Base-by-base conservation (phyloP, 1,284 basidiomycete genomes). In the Leccinum pseudoinsigne region DNA sequence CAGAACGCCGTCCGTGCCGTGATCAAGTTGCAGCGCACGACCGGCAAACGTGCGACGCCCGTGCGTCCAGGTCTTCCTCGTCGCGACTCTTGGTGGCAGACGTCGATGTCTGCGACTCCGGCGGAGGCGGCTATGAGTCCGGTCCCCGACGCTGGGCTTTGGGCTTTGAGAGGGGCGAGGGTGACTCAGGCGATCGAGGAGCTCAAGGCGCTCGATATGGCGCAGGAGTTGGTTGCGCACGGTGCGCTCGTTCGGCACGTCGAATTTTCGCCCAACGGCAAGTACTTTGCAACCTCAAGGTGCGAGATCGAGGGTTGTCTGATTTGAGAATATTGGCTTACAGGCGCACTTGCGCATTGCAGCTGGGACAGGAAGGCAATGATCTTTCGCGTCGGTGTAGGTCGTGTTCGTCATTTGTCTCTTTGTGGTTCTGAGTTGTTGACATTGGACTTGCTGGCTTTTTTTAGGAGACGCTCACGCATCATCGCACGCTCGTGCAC, bases 281-380 rank as follows among this genome's bases (percentile, higher is more conserved):
- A 67, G 58, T 79, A 72, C 55, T 63, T 79, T 53, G 77, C 78
- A 26, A 79, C 78, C 16, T 67, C 77, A 1, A 78, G 74, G 74
- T 76, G 18, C 55, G 57, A 2, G 3, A 9, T 3, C n/a, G 11
- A 14, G n/a, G 18, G 54, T 36, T 26, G 28, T 10, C 6, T 31
- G 45, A 6, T 42, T 21, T 67, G n/a, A 58, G 40, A 38, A 14
- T 21, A 64, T 26, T 47, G 5, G 26, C 59, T 70, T 12, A 68
- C 26, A 6, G 26, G 36, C 16, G 28, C 12, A 0, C 4, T 16
- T 18, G 5, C 3, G 2, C 18, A 47, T 47, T 26, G 57, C 7
- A 91, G 89, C 68, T 92, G 90, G 90, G 90, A 93, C 71, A 79
- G 86, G 62, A 92, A 89, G 1, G 88, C 88, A 0, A 80, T 88